Conservation (phyloP, 2,329 filamentous ascomycete species). For the Calonectria pauciramosa region DNA sequence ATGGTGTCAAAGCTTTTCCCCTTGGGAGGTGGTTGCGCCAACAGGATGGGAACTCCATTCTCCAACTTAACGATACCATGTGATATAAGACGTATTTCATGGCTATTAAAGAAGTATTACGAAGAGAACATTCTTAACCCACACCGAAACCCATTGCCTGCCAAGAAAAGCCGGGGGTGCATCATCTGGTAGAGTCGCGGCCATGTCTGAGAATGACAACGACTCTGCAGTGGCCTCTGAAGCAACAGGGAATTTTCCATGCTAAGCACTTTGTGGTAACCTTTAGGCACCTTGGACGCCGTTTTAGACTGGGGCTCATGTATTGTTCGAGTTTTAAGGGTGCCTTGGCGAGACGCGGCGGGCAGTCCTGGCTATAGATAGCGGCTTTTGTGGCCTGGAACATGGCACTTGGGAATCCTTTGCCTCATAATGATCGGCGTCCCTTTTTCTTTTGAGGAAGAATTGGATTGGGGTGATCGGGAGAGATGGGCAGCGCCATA, state of each 20-base stretch:
- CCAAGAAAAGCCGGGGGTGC: background rate
- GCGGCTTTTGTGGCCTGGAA: background rate
- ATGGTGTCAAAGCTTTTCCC: background rate
- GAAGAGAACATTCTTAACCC: background rate
- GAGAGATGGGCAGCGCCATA: too few species aligned
- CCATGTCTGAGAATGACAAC: background rate
- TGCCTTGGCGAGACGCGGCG: background rate
- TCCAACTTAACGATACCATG: background rate
- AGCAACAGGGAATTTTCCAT: background rate
- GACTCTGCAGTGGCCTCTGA: background rate
- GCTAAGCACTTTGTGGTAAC: background rate
- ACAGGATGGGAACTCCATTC: background rate
- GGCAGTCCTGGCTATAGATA: background rate
- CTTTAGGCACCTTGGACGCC: too few species aligned
- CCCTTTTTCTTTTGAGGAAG: background rate
- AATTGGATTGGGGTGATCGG: too few species aligned
- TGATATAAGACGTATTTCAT: background rate
- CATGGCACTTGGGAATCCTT: background rate
- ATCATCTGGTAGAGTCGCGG: background rate
- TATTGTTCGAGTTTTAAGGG: background rate
- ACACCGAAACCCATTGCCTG: background rate
- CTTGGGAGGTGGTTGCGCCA: background rate
- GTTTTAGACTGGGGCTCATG: background rate
- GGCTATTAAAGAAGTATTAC: background rate
- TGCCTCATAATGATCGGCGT: background rate